Evolutionary conservation across 2,329 filamentous ascomycete genomes (phyloP), one percentile per base, ranked within the genome.

Genomic region (Leptosphaerulina australis): DNA sequence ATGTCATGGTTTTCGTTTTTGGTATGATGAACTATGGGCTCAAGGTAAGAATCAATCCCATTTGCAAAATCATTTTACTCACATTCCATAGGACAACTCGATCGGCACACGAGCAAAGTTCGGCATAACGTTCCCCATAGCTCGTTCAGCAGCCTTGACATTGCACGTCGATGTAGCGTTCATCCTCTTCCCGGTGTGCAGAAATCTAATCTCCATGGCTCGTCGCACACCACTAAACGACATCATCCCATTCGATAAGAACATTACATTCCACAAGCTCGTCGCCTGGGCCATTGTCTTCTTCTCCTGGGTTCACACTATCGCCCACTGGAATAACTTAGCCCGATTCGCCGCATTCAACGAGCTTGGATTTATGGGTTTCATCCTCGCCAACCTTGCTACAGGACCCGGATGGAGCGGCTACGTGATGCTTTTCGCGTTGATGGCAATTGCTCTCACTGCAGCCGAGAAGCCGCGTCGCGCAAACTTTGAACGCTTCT

Each of bases 211-310:
- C 67, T 94, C 89, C 44, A 82, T 93, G 55, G 82, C 87, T 43
- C 83, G 90, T 55, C 88, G 90, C 69, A 94, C 90, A 5, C 88
- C 90, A 6, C 79, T 94, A 48, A 92, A 93, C 72, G 88, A 90
- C 60, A 90, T 94, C 68, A 88, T 95, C 60, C 90, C 91, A 62
- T 91, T 94, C 73, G 88, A 91, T 77, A 92, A 91, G 80, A 91
- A 92, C 76, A 91, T 92, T 71, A 90, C 88, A 34, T 93, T 94
- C 75, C 90, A 94, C 77, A 93, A 90, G 75, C 85, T 81, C 38
- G 89, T 88, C 20, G 90, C 88, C 5, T 94, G 89, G 88, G 91
- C 89, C 18, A 91, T 95, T 64, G 86, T 94, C 59, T 91, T 93
- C 76, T 95, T 90, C 73, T 90, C 89, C 10, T 91, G 88, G 87